These are phyloP conservation scores for Xylaria sp. DNA, from an alignment of 495 filamentous ascomycete genomes.

Conservation along the genomic window DNA sequence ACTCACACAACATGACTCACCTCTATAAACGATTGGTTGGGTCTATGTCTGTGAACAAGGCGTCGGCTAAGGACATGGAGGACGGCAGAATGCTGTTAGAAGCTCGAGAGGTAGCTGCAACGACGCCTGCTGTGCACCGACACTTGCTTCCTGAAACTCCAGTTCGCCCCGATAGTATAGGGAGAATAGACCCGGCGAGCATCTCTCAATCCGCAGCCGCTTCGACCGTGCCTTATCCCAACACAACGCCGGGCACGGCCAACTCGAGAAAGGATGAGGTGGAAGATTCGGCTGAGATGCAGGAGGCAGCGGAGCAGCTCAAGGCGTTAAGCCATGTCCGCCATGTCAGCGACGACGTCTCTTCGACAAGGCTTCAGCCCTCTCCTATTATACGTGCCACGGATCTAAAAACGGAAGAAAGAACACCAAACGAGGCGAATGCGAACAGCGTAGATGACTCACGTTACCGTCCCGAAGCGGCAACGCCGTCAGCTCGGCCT, in stretches of 20 bases:
- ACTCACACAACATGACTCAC: conserved; percentile 64
- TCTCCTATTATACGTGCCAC: conserved; percentile 27
- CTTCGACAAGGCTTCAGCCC: conserved; percentile 35
- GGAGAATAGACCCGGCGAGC: conserved; percentile 33
- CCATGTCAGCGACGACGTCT: conserved; percentile 51
- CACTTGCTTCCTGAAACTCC: conserved; percentile 46
- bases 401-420: conserved; percentile 47
- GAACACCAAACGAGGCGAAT: conserved; percentile 47
- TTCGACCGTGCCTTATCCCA: conserved; percentile 33
- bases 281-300: conserved; percentile 65
- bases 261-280: conserved; percentile 55
- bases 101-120: conserved; percentile 45
- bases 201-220: conserved; percentile 31
- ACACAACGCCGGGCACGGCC: conserved; percentile 31
- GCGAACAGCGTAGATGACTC: conserved; percentile 50
- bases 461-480: conserved; percentile 43
- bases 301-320: conserved; percentile 64
- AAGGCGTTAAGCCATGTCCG: conserved; percentile 65
- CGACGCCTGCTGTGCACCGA: conserved; percentile 37
- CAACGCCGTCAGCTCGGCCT: conserved; percentile 51
- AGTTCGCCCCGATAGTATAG: conserved; percentile 37
- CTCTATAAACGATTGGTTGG: conserved; percentile 60
- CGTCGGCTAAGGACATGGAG: conserved; percentile 55
- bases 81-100: conserved; percentile 57
- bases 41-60: conserved; percentile 44